These are phyloP conservation scores for Ophiostoma sp. DNA, from an alignment of 2,329 filamentous ascomycete species.

Conservation along the genomic window DNA sequence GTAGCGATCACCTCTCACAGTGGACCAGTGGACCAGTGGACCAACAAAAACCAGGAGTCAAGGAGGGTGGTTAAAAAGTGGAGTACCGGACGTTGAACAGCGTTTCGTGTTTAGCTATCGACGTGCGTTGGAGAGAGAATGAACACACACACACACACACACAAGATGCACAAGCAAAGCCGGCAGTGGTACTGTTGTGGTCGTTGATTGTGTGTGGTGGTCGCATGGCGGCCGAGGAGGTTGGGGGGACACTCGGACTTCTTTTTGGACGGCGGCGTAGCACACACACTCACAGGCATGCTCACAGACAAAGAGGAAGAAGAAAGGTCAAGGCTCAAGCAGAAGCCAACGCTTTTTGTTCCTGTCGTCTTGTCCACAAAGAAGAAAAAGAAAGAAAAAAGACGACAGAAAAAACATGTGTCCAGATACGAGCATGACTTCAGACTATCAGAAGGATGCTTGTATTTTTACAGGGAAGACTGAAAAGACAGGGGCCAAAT, in stretches of 20 bases:
- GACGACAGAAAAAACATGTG: not conserved
- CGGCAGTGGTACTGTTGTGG: not conserved
- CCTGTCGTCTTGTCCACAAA: not conserved
- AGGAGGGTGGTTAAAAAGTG: not conserved
- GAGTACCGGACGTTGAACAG: not conserved
- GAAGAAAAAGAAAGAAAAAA: not conserved
- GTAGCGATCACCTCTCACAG: constrained; percentile 9
- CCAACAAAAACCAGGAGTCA: not conserved
- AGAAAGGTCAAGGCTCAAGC: not conserved
- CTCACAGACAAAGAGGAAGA: not conserved
- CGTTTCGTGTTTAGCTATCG: constrained; percentile 7
- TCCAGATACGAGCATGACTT: not conserved
- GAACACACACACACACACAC: not conserved
- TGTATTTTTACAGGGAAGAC: not conserved
- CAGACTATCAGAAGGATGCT: not conserved
- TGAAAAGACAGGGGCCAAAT: not conserved
- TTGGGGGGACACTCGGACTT: not conserved
- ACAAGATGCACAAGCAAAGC: not conserved
- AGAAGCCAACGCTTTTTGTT: not conserved
- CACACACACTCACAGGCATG: not conserved
- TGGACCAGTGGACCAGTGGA: not conserved
- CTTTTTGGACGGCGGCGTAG: not conserved
- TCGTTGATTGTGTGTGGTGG: not conserved
- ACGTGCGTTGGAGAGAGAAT: not conserved
- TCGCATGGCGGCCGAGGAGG: not conserved